Evolutionary conservation across 495 filamentous ascomycete genomes (phyloP).

Genomic region (Cudoniella acicularis): DNA sequence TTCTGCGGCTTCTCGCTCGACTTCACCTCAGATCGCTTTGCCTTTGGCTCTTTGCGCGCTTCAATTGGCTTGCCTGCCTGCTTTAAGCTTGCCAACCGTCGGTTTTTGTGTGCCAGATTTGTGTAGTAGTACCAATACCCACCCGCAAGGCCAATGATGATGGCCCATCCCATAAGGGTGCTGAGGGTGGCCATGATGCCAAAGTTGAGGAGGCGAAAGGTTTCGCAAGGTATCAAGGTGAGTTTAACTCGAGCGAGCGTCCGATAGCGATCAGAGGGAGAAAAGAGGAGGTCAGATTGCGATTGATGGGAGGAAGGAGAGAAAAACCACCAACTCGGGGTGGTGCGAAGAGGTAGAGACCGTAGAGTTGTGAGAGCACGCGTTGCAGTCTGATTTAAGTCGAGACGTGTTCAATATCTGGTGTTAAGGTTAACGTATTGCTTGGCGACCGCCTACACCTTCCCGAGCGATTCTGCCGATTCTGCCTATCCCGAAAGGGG

Average conservation of each 20-base stretch:
- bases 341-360: neutral
- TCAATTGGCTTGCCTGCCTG: slow-evolving; percentile 2
- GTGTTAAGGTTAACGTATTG: neutral
- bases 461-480: neutral
- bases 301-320: neutral
- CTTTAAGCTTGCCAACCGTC: slow-evolving; percentile 5
- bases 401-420: neutral
- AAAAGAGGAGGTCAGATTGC: neutral
- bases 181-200: slow-evolving; percentile 16
- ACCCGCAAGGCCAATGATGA: slow-evolving; percentile 49
- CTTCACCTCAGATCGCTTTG: slow-evolving; percentile 15
- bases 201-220: neutral
- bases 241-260: neutral
- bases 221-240: neutral
- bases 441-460: too few species aligned
- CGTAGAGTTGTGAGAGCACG: neutral
- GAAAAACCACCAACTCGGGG: neutral
- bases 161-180: slow-evolving; percentile 51
- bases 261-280: neutral
- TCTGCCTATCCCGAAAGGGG: neutral
- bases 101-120: slow-evolving; percentile 16
- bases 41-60: slow-evolving; percentile 7
- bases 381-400: neutral
- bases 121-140: slow-evolving; percentile 24
- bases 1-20: slow-evolving; percentile 33